A percentile compares a stretch with the other conserved stretches of the same genome.
Evolutionary conservation across 768 basidiomycete genomes (phyloP).

Genomic region (Xanthoconium stramineum): DNA sequence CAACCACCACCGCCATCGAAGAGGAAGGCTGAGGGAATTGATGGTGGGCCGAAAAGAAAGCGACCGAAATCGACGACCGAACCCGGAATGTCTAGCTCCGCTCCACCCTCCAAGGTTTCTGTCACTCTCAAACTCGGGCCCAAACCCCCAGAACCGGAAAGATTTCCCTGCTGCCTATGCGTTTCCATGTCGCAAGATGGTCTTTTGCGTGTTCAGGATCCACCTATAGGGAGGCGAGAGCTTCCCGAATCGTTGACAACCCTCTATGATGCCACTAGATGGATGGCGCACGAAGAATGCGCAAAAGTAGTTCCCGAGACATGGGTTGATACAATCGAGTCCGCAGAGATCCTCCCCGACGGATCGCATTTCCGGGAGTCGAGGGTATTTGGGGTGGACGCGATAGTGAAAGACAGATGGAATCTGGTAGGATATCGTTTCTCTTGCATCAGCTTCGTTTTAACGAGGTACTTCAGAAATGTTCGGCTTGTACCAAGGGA

Average conservation of each 20-base stretch:
- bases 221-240: conserved; percentile 55
- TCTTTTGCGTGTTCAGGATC: conserved; percentile 65
- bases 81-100: conserved; percentile 9
- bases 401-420: conserved; percentile 91
- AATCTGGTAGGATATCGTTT: conserved; percentile 59
- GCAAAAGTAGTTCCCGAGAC: conserved; percentile 86
- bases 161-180: conserved; percentile 69
- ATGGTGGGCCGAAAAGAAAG: conserved; percentile 26
- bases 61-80: conserved; percentile 19
- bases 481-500: conserved; percentile 74
- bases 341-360: conserved; percentile 24
- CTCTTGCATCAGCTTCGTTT: background rate
- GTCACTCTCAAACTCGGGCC: conserved; percentile 70
- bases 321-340: conserved; percentile 75
- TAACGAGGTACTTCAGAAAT: conserved; percentile 63
- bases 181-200: conserved; percentile 50
- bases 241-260: conserved; percentile 37
- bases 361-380: conserved; percentile 39
- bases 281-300: conserved; percentile 81
- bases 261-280: conserved; percentile 34
- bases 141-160: conserved; percentile 50
- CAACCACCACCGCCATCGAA: conserved; percentile 30
- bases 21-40: conserved; percentile 37
- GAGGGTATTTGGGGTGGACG: conserved; percentile 81
- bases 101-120: conserved; percentile 38